Evolutionary conservation across 768 basidiomycete genomes (phyloP).

Genomic region (Lactarius trivialis): DNA sequence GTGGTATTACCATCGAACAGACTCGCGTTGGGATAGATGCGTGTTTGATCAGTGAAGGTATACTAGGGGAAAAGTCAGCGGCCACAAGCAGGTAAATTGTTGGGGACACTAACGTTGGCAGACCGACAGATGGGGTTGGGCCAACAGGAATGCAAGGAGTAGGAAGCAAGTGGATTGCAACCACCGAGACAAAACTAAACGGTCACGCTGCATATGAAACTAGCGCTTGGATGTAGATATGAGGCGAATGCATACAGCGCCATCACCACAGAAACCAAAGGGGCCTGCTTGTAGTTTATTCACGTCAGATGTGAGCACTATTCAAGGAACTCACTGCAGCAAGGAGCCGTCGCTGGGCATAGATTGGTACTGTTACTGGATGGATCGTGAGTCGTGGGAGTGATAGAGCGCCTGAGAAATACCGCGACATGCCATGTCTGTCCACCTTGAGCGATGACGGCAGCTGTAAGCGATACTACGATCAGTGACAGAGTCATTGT

Average conservation of each 20-base stretch:
- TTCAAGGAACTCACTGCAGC: constrained; percentile 36
- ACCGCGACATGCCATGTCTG: constrained; percentile 22
- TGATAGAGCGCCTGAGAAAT: neutral
- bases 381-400: neutral
- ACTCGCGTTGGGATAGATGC: constrained; percentile 59
- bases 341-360: constrained; percentile 36
- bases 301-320: neutral
- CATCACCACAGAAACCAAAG: constrained; percentile 49
- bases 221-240: neutral
- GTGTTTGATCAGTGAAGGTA: constrained; percentile 57
- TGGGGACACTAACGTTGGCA: constrained; percentile 40
- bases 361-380: constrained; percentile 34
- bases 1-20: constrained; percentile 70
- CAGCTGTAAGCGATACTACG: constrained; percentile 7
- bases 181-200: constrained; percentile 74
- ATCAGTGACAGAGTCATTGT: neutral
- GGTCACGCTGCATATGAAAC: neutral
- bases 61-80: constrained; percentile 34
- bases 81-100: constrained; percentile 2
- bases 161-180: constrained; percentile 74
- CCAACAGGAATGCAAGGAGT: constrained; percentile 55
- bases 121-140: constrained; percentile 69
- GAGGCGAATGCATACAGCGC: constrained; percentile 30
- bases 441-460: constrained; percentile 24
- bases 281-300: constrained; percentile 32